phyloP scores from a whole-genome alignment of 345 rosid genomes.

The thale cress (Arabidopsis thaliana) region DNA sequence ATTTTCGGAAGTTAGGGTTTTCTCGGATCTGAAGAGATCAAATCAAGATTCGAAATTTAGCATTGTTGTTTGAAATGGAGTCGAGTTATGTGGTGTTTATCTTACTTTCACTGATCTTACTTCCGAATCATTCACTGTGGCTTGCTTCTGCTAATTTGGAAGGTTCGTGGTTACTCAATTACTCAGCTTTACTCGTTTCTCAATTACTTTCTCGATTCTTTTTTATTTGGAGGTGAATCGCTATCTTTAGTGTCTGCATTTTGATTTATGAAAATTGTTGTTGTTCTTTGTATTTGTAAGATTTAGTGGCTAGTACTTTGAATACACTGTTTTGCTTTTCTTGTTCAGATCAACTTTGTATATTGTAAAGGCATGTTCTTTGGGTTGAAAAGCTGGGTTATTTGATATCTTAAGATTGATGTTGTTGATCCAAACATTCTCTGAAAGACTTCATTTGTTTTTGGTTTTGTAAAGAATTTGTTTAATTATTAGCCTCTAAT shows the following conservation, averaged over 20 bases:
- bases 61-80: slow-evolving; percentile 41
- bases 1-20: slow-evolving; percentile 32
- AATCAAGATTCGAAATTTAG: slow-evolving; percentile 3
- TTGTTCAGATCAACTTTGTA: slow-evolving; percentile 9
- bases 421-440: slow-evolving; percentile 13
- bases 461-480: background rate
- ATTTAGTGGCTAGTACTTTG: slow-evolving; percentile 30
- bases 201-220: background rate
- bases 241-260: slow-evolving; percentile 20
- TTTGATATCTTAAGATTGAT: slow-evolving; percentile 5
- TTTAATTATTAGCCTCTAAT: background rate
- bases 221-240: background rate
- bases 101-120: slow-evolving; percentile 34
- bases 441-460: slow-evolving; percentile 16
- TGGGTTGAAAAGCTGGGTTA: background rate
- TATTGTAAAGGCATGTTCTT: background rate
- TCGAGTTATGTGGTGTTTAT: background rate
- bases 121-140: slow-evolving; percentile 22
- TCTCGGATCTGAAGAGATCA: slow-evolving; percentile 40
- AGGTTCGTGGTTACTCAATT: slow-evolving; percentile 31
- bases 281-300: slow-evolving; percentile 1
- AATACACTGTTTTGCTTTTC: slow-evolving; percentile 21
- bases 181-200: background rate
- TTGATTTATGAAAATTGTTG: background rate
- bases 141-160: slow-evolving; percentile 48